Evolutionary conservation across 2,329 filamentous ascomycete species (phyloP).

Genomic region (Lomentospora prolificans): DNA sequence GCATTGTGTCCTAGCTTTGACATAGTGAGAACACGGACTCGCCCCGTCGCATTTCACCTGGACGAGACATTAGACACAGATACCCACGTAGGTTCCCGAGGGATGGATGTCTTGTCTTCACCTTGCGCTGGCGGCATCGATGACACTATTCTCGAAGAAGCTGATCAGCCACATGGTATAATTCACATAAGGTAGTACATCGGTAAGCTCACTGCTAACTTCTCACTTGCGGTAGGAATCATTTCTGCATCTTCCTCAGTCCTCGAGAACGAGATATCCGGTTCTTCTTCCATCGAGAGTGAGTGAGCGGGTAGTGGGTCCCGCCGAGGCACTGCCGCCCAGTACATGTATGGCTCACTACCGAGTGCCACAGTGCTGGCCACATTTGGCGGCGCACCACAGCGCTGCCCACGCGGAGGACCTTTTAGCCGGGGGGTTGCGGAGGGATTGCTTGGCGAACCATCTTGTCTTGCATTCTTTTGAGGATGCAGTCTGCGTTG

Average conservation of each 20-base stretch:
- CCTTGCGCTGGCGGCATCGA: conserved; percentile 4
- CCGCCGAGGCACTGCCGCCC: background rate
- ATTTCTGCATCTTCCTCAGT: background rate
- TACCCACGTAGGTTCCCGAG: background rate
- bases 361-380: too few species aligned
- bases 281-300: background rate
- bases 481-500: too few species aligned
- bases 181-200: background rate
- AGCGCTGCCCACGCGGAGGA: too few species aligned
- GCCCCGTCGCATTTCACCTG: conserved; percentile 28
- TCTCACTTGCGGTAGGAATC: background rate
- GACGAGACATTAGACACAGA: background rate
- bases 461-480: too few species aligned
- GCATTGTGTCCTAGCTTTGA: conserved; percentile 25
- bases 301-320: background rate
- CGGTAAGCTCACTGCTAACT: conserved; percentile 1
- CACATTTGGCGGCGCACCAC: too few species aligned
- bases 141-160: conserved; percentile 2
- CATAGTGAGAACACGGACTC: conserved; percentile 25
- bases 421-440: too few species aligned
- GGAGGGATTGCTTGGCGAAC: too few species aligned
- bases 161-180: background rate
- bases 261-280: background rate
- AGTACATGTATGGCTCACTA: background rate
- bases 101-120: conserved; percentile 2